Percentiles rank a stretch among this genome's conserved stretches.
Conservation (phyloP, 148 eudicot genomes). For the Euryodendron excelsum region DNA sequence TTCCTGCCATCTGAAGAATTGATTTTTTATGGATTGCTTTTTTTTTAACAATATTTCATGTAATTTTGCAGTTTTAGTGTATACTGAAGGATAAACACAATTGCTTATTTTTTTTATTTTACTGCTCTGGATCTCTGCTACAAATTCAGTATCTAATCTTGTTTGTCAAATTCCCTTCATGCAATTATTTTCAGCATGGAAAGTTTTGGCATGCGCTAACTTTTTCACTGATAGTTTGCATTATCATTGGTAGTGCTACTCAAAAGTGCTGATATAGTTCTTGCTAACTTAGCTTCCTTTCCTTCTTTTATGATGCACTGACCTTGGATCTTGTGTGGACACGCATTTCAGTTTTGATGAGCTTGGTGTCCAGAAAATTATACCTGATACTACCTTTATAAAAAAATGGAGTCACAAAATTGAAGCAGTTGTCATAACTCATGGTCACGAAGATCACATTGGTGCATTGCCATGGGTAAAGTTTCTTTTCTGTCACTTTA, state of each 20-base stretch:
- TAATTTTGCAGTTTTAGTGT: too few species aligned
- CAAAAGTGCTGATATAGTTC: background rate
- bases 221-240: background rate
- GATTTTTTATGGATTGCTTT: too few species aligned
- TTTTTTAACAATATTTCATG: too few species aligned
- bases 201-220: background rate
- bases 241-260: background rate
- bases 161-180: background rate
- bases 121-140: too few species aligned
- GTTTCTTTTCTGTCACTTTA: conserved; percentile 41
- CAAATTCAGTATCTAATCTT: too few species aligned
- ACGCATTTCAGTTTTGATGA: conserved; percentile 69
- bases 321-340: conserved; percentile 6
- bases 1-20: too few species aligned
- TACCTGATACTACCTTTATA: conserved; percentile 92
- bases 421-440: conserved; percentile 97
- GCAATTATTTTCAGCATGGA: background rate
- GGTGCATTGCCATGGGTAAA: conserved; percentile 99
- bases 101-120: background rate
- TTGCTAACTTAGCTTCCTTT: background rate
- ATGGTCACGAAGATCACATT: conserved; percentile 99
- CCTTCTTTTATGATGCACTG: conserved; percentile 7
- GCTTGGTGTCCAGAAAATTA: conserved; percentile 92
- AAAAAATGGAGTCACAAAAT: conserved; percentile 96
- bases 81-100: too few species aligned